Evolutionary conservation across 1,139 yeast genomes (phyloP).

Genomic region (Kazachstania sp.): DNA sequence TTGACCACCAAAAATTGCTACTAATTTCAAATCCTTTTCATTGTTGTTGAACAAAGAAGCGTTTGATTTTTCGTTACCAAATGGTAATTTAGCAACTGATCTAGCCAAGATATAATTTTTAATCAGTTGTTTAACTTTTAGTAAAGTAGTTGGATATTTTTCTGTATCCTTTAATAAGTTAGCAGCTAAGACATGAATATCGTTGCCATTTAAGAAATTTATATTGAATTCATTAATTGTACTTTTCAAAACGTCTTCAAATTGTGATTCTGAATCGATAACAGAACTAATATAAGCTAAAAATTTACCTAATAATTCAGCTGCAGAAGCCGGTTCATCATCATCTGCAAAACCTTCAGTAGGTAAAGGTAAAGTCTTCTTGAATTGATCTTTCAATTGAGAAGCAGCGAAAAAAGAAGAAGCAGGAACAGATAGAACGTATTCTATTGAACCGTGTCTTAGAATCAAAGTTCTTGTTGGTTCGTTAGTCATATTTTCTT

Average conservation of each 20-base stretch:
- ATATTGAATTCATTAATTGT: conserved; percentile 77
- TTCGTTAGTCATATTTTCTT: conserved; percentile 23
- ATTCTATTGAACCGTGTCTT: conserved; percentile 80
- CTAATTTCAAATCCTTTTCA: conserved; percentile 47
- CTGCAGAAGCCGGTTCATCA: conserved; percentile 80
- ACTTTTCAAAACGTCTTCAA: conserved; percentile 59
- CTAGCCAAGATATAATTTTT: conserved; percentile 60
- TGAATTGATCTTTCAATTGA: conserved; percentile 81
- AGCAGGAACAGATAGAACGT: conserved; percentile 80
- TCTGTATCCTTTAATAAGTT: conserved; percentile 43
- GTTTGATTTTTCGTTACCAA: conserved; percentile 41
- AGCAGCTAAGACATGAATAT: conserved; percentile 86
- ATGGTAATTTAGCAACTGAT: conserved; percentile 41
- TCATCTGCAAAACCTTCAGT: conserved; percentile 83
- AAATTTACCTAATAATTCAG: conserved; percentile 78
- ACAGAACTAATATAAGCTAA: conserved; percentile 67
- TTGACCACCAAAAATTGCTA: conserved; percentile 96
- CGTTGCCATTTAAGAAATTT: conserved; percentile 63
- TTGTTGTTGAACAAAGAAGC: conserved; percentile 57
- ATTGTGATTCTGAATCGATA: conserved; percentile 41
- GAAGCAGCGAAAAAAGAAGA: conserved; percentile 70
- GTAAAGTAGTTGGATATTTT: conserved; percentile 54
- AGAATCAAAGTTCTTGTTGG: conserved; percentile 71
- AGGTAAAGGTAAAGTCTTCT: conserved; percentile 64
- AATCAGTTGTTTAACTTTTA: conserved; percentile 65